Evolutionary conservation across 2,329 filamentous ascomycete species (phyloP).

Genomic region (Talaromyces sp.): DNA sequence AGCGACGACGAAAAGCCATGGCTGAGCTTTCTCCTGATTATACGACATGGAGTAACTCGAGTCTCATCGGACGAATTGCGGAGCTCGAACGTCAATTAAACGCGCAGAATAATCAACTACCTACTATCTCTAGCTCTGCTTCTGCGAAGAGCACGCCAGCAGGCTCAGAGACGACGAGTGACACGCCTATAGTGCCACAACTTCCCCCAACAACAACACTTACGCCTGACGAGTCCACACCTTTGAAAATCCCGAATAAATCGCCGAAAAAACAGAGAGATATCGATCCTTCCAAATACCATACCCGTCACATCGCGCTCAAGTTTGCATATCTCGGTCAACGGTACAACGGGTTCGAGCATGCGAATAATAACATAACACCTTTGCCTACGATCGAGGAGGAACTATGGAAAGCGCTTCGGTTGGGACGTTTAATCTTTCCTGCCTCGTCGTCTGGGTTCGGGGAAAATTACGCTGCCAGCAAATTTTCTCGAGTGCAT

Average conservation of each 20-base stretch:
- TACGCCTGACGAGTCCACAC: not conserved
- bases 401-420: constrained; percentile 84
- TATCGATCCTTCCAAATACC: constrained; percentile 75
- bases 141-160: constrained; percentile 4
- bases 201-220: not conserved
- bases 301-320: constrained; percentile 77
- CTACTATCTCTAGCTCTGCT: constrained; percentile 7
- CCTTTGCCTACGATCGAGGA: constrained; percentile 81
- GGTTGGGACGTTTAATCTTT: constrained; percentile 74
- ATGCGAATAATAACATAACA: constrained; percentile 63
- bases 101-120: constrained; percentile 37
- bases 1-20: constrained; percentile 16
- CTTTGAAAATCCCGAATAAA: not conserved
- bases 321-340: constrained; percentile 93
- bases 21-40: constrained; percentile 43
- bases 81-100: constrained; percentile 62
- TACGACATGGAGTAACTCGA: constrained; percentile 60
- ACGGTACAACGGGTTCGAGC: constrained; percentile 88
- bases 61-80: constrained; percentile 62
- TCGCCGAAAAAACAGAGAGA: constrained; percentile 40
- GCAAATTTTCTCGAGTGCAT: constrained; percentile 38
- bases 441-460: constrained; percentile 41
- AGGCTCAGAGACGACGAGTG: not conserved
- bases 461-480: constrained; percentile 32
- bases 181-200: not conserved